Base-by-base conservation (phyloP, 176 grass and related monocot genomes). In the Triticum monococcum region DNA sequence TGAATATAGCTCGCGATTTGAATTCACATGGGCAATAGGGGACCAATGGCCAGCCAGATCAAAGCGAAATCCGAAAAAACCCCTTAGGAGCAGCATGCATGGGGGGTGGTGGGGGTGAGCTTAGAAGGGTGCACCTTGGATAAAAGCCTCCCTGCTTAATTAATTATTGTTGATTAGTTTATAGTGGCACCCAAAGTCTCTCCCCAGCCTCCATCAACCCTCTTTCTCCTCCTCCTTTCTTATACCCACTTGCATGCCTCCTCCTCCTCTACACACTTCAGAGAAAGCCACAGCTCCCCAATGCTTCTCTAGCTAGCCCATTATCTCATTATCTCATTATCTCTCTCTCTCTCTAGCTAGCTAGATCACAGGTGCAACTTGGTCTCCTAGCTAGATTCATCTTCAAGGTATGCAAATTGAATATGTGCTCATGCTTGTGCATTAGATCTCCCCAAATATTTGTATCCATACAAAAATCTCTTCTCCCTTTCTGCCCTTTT, bases 21-120 rank as follows among this genome's bases (percentile, higher is more conserved):
- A 91, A 88, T 88, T 91, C 90, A 91, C 82, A 91, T 81, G 89
- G 62, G 78, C 26, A 26, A 22, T 1, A 18, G 46, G 88, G 82
- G 82, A 88, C 82, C 90, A 56, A 26, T 54, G 43, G 4, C 4
- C 62, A 72, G 20, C 67, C 31, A 77, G 81, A 75, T 26, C 83
- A 81, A 7, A 78, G 54, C 69, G 45, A 67, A 75, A 75, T 50
- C 76, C 36, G 81, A 85, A 84, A 84, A 61, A 81, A 80, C 61
- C 85, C 60, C 17, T n/a, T 35, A 18, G 81, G 48, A 84, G 76
- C 22, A 37, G 25, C 80, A 79, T 72, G 81, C 3, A 23, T 62
- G 1, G 35, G 7, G 31, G 43, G 22, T 9, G 3, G 33, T 40
- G 12, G 11, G 83, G 59, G 81, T 76, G 35, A 66, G 43, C 23